These are phyloP conservation scores for Leccinum fibrillosum DNA, from an alignment of 768 basidiomycete genomes.

Conservation along the genomic window DNA sequence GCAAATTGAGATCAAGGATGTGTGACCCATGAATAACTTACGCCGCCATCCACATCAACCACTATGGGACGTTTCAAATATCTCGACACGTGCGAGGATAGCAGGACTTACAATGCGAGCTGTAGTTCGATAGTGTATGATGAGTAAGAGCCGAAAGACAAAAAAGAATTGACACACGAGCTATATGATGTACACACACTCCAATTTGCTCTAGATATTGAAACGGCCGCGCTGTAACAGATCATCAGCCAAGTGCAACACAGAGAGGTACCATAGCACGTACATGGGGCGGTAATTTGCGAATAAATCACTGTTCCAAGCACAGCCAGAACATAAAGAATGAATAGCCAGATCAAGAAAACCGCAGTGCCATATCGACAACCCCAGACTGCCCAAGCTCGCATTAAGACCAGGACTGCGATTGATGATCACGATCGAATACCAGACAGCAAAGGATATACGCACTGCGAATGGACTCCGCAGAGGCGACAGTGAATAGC, in stretches of 20 bases:
- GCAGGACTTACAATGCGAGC: slow-evolving; percentile 4
- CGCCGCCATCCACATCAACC: slow-evolving; percentile 9
- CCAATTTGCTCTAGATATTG: neutral
- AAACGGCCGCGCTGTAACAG: neutral
- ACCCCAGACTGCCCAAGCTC: slow-evolving; percentile 21
- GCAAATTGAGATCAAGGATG: neutral
- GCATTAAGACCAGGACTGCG: slow-evolving; percentile 17
- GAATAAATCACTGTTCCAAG: neutral
- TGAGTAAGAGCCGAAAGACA: neutral
- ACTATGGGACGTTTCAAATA: slow-evolving; percentile 5
- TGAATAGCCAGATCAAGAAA: slow-evolving; percentile 6
- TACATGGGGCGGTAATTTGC: neutral
- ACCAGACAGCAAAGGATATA: neutral
- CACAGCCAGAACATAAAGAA: slow-evolving; percentile 2
- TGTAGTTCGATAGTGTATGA: neutral
- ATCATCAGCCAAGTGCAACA: neutral
- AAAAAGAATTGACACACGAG: neutral
- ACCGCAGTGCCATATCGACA: slow-evolving; percentile 3
- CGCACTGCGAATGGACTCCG: slow-evolving; percentile 10
- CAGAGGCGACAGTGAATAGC: slow-evolving; percentile 5
- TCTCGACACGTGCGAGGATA: neutral
- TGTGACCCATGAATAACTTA: neutral
- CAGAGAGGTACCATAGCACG: neutral
- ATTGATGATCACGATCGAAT: neutral
- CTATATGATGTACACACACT: neutral